Percentiles rank a stretch among this genome's conserved stretches.
Conservation (phyloP, 805 yeast species). For the Deakozyma indianensis region DNA sequence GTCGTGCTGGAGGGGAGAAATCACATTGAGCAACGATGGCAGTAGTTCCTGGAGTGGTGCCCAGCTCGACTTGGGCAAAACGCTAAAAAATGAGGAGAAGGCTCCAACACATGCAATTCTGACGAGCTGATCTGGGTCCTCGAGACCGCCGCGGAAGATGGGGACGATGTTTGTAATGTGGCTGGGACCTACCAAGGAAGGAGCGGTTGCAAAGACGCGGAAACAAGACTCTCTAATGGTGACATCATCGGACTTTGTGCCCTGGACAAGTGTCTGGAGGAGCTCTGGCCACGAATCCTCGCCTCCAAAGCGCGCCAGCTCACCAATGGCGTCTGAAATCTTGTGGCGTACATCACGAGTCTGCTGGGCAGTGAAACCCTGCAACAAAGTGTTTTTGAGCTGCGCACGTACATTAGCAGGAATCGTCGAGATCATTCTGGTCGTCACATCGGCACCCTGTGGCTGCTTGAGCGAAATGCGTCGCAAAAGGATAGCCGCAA, state of each 20-base stretch:
- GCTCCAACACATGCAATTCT: slow-evolving; percentile 87
- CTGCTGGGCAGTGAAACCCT: slow-evolving; percentile 56
- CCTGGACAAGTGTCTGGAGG: slow-evolving; percentile 58
- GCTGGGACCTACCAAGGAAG: slow-evolving; percentile 54
- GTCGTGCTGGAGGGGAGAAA: slow-evolving; percentile 75
- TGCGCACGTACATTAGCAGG: slow-evolving; percentile 42
- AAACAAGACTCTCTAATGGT: slow-evolving; percentile 80
- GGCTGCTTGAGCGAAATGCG: slow-evolving; percentile 75
- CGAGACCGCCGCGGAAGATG: slow-evolving; percentile 68
- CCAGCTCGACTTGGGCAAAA: slow-evolving; percentile 71
- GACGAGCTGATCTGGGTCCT: slow-evolving; percentile 66
- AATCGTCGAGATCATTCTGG: slow-evolving; percentile 64
- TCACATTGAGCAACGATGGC: slow-evolving; percentile 71
- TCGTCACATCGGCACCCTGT: slow-evolving; percentile 47
- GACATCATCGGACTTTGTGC: slow-evolving; percentile 40
- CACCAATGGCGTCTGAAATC: slow-evolving; percentile 86
- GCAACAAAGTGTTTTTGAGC: slow-evolving; percentile 50
- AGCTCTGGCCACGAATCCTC: slow-evolving; percentile 56
- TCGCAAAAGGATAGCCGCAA: slow-evolving; percentile 81
- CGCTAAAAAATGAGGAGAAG: slow-evolving; percentile 77
- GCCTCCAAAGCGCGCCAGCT: slow-evolving; percentile 48
- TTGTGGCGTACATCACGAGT: slow-evolving; percentile 77
- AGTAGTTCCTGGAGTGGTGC: slow-evolving; percentile 57
- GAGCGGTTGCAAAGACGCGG: slow-evolving; percentile 75
- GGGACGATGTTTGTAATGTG: slow-evolving; percentile 42